Evolutionary conservation across 192 early-diverging fungal species (phyloP).

Genomic region (Coemansia sp.): DNA sequence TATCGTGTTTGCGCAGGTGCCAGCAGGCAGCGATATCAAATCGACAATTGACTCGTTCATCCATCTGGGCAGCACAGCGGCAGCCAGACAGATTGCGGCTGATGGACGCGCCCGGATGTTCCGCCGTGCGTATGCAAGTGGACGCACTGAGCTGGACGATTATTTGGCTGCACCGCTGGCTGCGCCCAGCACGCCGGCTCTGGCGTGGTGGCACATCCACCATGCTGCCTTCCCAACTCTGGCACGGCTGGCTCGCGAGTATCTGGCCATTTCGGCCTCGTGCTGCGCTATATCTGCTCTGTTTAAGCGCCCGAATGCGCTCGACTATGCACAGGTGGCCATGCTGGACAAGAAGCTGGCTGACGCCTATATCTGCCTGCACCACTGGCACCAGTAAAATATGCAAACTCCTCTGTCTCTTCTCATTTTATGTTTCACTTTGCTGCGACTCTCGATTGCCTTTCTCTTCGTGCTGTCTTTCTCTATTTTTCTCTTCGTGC

Average conservation of each 20-base stretch:
- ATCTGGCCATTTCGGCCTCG: conserved; percentile 38
- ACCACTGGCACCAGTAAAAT: conserved; percentile 36
- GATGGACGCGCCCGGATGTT: conserved; percentile 41
- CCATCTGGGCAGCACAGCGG: conserved; percentile 21
- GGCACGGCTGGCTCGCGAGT: conserved; percentile 38
- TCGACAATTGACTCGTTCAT: conserved; percentile 35
- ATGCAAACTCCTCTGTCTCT: neutral
- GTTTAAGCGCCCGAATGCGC: conserved; percentile 13
- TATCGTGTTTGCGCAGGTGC: conserved; percentile 10
- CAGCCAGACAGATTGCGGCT: conserved; percentile 24
- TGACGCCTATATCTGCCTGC: conserved; percentile 31
- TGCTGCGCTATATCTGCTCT: conserved; percentile 19
- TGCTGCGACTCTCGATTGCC: too few relatives aligned
- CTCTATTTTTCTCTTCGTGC: conserved; percentile 8
- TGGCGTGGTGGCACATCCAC: conserved; percentile 46
- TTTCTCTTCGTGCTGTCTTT: conserved; percentile 2
- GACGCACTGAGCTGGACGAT: conserved; percentile 46
- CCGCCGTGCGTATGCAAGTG: conserved; percentile 31
- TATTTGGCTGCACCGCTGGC: conserved; percentile 42
- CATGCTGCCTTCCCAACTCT: conserved; percentile 30
- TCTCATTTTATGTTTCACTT: neutral
- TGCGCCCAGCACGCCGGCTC: conserved; percentile 17
- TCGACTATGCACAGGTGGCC: conserved; percentile 37
- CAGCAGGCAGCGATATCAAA: conserved; percentile 15
- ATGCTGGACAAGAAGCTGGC: conserved; percentile 36